Conservation (phyloP, 768 basidiomycete species). For the Exidia glandulosa region DNA sequence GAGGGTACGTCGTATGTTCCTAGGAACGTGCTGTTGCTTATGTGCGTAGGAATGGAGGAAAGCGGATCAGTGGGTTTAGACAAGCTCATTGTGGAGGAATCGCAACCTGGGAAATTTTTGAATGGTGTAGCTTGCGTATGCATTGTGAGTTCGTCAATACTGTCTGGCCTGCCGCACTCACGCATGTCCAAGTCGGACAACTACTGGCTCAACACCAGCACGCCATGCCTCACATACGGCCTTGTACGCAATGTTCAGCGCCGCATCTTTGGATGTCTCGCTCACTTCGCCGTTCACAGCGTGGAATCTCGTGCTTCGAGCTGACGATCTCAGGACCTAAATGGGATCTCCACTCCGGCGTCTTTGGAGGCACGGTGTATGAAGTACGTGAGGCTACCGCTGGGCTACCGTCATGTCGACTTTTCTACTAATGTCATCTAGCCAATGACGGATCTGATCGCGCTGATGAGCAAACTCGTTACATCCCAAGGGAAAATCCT, state of each 20-base stretch:
- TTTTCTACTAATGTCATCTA: no score
- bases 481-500: constrained; percentile 69
- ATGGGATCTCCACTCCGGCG: constrained; percentile 83
- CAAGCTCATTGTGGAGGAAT: constrained; percentile 70
- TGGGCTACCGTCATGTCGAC: neutral
- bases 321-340: constrained; percentile 73
- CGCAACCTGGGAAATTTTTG: constrained; percentile 63
- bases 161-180: neutral
- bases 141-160: constrained; percentile 45
- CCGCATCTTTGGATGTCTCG: neutral
- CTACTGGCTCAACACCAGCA: constrained; percentile 84
- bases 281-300: constrained; percentile 13
- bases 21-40: neutral
- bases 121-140: constrained; percentile 85
- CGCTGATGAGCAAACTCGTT: constrained; percentile 78
- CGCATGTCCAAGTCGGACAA: constrained; percentile 59
- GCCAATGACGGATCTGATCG: constrained; percentile 89
- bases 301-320: constrained; percentile 82
- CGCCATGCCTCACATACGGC: constrained; percentile 76
- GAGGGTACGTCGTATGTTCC: no score
- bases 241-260: constrained; percentile 26
- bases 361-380: constrained; percentile 71
- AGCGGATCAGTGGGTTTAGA: constrained; percentile 85
- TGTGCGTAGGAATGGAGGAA: constrained; percentile 71
- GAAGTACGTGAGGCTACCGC: no score